These are phyloP conservation scores for Camellia lanceoleosa DNA, from an alignment of 148 eudicot species.

Conservation along the genomic window DNA sequence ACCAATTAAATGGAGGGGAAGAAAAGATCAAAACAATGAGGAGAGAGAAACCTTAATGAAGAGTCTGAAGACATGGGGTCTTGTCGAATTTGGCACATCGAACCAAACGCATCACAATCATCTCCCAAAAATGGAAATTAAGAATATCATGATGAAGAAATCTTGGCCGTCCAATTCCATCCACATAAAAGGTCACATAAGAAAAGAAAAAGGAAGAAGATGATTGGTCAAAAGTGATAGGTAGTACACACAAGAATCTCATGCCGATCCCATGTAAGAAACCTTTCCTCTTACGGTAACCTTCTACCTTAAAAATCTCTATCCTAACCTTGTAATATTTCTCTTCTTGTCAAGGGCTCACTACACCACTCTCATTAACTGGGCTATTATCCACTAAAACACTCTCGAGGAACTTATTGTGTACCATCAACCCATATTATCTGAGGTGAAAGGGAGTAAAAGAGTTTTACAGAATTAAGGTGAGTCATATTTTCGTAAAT, in stretches of 20 bases:
- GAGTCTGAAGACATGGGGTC: not conserved
- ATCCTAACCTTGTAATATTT: not conserved
- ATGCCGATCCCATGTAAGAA: not conserved
- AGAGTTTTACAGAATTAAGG: no score
- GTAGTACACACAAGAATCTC: not conserved
- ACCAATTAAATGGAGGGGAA: not conserved
- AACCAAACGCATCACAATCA: not conserved
- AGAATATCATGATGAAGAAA: not conserved
- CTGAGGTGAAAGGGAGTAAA: no score
- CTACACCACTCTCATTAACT: not conserved
- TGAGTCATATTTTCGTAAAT: no score
- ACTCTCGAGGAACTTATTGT: not conserved
- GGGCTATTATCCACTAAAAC: not conserved
- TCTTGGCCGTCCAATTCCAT: not conserved
- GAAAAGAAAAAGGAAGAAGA: not conserved
- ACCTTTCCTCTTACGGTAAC: not conserved
- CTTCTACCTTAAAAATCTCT: not conserved
- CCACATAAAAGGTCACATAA: not conserved
- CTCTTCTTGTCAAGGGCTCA: not conserved
- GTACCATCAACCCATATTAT: not conserved
- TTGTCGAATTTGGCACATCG: not conserved
- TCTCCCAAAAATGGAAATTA: not conserved
- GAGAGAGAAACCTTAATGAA: conserved; percentile 3
- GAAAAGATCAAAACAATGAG: not conserved
- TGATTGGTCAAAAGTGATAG: not conserved